These are phyloP conservation scores for Phytophthora foliorum DNA, from an alignment of 352 stramenopile genomes.

Conservation along the genomic window DNA sequence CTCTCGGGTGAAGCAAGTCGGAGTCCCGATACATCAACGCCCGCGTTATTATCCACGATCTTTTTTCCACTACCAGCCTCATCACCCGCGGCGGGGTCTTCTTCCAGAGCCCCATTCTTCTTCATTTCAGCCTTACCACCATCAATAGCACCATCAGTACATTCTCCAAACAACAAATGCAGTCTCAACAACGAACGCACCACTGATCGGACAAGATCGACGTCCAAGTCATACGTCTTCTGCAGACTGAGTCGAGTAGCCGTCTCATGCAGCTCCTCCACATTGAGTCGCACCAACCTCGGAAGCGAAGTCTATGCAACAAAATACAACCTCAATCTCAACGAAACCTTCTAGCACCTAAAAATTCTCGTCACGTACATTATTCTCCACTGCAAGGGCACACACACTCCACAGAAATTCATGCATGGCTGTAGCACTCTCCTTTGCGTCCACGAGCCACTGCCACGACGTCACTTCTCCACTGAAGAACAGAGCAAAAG, in stretches of 20 bases:
- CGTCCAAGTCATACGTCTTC: conserved; percentile 74
- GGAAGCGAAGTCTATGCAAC: conserved; percentile 48
- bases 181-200: conserved; percentile 26
- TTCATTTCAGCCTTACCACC: conserved; percentile 50
- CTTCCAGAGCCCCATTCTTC: conserved; percentile 29
- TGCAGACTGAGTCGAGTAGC: conserved; percentile 59
- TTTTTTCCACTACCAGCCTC: conserved; percentile 18
- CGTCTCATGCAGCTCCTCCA: conserved; percentile 68
- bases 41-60: conserved; percentile 6
- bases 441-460: conserved; percentile 68
- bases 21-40: conserved; percentile 36
- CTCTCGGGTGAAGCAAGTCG: conserved; percentile 66
- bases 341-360: background rate
- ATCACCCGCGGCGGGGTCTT: background rate
- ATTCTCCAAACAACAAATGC: conserved; percentile 2
- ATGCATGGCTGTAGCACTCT: conserved; percentile 63
- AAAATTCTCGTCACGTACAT: conserved; percentile 33
- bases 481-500: conserved; percentile 67
- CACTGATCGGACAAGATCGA: conserved; percentile 66
- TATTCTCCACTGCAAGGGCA: conserved; percentile 61
- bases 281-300: conserved; percentile 62
- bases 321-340: background rate
- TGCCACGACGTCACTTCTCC: conserved; percentile 58
- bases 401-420: conserved; percentile 84
- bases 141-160: conserved; percentile 6